Percentiles rank a stretch among this genome's conserved stretches.
Evolutionary conservation across 2,329 filamentous ascomycete species (phyloP).

Genomic region (Aspergillus sp.): DNA sequence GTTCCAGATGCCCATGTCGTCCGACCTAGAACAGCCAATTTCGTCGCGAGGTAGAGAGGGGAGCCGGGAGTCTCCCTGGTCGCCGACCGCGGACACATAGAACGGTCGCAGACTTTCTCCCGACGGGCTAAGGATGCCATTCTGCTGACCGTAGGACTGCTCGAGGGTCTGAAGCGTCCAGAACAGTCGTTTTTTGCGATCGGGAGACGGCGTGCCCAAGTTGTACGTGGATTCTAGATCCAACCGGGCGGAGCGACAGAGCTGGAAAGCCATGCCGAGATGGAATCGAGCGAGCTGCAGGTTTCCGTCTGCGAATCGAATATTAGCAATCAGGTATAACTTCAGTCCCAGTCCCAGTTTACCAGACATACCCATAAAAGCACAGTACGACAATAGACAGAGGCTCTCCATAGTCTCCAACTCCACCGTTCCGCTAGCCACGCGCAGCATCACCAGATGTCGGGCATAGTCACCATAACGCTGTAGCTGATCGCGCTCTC

Average conservation of each 20-base stretch:
- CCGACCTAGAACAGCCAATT: slow-evolving; percentile 41
- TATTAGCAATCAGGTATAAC: neutral
- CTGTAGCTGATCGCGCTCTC: slow-evolving; percentile 26
- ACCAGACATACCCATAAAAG: slow-evolving; percentile 46
- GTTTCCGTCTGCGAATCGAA: slow-evolving; percentile 46
- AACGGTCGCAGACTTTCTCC: slow-evolving; percentile 42
- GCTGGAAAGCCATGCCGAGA: slow-evolving; percentile 51
- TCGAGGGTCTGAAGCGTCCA: slow-evolving; percentile 55
- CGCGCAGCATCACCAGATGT: slow-evolving; percentile 47
- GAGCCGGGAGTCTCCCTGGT: slow-evolving; percentile 29
- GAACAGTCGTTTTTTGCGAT: slow-evolving; percentile 52
- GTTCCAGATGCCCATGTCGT: slow-evolving; percentile 53
- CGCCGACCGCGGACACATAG: slow-evolving; percentile 26
- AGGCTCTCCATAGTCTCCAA: slow-evolving; percentile 53
- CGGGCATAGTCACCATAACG: slow-evolving; percentile 42
- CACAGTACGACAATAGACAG: slow-evolving; percentile 52
- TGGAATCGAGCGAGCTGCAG: slow-evolving; percentile 52
- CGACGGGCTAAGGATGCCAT: slow-evolving; percentile 43
- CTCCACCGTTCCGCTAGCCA: slow-evolving; percentile 53
- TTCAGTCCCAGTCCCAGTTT: too few relatives aligned
- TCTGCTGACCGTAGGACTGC: slow-evolving; percentile 51
- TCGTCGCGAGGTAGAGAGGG: slow-evolving; percentile 49
- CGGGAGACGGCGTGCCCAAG: slow-evolving; percentile 33
- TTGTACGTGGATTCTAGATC: slow-evolving; percentile 45
- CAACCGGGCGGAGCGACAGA: slow-evolving; percentile 52